Evolutionary conservation across 768 basidiomycete species (phyloP), one percentile per base, ranked within the genome.

Genomic region (Lactarius pseudohatsudake): DNA sequence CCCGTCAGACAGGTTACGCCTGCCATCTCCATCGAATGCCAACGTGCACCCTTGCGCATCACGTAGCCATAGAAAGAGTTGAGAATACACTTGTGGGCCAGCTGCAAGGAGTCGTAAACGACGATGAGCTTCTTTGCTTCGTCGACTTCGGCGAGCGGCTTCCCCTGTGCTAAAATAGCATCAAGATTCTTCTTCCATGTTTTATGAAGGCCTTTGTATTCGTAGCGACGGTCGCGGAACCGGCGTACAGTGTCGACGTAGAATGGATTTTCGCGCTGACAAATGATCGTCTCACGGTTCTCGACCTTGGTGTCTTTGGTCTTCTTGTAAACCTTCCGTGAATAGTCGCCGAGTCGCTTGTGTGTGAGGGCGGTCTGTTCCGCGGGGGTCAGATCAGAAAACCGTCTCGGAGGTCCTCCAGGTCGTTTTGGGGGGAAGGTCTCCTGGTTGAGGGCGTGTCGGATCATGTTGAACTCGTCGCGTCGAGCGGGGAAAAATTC

Each of bases 11-110:
- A 99, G 13, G 97, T 98, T 69, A 99, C 98, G 8, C 97, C 97
- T 1, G 97, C 97, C 97, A 99, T 99, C 80, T 99, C 97, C 97
- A 99, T 98, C 34, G 96, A 98, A 76, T 98, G 96, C 97, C 97
- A 99, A 36, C 97, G 82, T 20, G 97, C 97, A 61, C 97, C 97
- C 75, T 99, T 98, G 47, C 97, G 88, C 97, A 98, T 98, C 75
- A 99, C 96, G 72, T 99, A 99, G 41, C 97, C 97, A 75, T 99
- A 99, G 83, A 99, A 99, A 3, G 97, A 98, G 81, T 99, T 99
- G 70, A 99, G 86, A 75, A 99, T 99, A 74, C 96, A 98, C 80
- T 99, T 99, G 84, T 99, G 97, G 4, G 97, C 97, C 32, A 99
- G 88, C 76, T 99, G 97, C 40, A 99, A 84, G 4, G 97, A 98